A percentile compares a stretch with the other conserved stretches of the same genome.
Conservation (phyloP, 148 eudicot species). For the Camellia lanceoleosa region DNA sequence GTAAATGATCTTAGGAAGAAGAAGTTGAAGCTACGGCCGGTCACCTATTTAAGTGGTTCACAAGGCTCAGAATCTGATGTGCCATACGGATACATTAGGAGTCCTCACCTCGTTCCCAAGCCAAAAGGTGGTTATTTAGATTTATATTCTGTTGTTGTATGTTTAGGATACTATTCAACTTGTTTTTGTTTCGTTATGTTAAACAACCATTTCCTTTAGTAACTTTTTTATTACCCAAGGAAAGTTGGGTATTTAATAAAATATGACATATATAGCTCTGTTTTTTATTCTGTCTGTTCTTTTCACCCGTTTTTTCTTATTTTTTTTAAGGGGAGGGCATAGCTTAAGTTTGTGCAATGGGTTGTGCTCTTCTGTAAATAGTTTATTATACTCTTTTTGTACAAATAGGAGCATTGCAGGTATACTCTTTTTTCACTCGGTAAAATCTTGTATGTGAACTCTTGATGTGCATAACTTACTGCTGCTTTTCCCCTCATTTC, state of each 20-base stretch:
- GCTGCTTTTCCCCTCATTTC: neutral
- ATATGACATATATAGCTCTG: no score
- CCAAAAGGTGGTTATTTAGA: conserved; percentile 61
- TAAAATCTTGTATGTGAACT: neutral
- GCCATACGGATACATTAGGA: conserved; percentile 94
- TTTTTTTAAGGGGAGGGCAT: no score
- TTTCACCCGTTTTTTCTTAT: no score
- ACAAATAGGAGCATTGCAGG: conserved; percentile 85
- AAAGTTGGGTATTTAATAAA: no score
- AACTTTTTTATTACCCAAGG: no score
- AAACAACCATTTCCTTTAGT: neutral
- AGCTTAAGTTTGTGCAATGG: no score
- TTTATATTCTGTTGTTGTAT: neutral
- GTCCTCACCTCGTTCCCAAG: conserved; percentile 95
- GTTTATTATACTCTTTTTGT: no score
- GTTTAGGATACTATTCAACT: neutral
- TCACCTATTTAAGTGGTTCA: conserved; percentile 81
- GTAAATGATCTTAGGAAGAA: no score
- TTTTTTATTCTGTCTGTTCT: no score
- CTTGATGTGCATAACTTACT: neutral
- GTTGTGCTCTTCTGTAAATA: no score
- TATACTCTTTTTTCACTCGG: conserved; percentile 20
- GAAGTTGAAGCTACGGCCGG: conserved; percentile 64
- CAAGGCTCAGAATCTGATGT: conserved; percentile 66
- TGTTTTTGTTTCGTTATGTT: neutral